Percentiles rank a stretch among this genome's conserved stretches.
These are phyloP conservation scores for Cercospora sesami DNA, from an alignment of 2,329 filamentous ascomycete genomes.

Conservation along the genomic window DNA sequence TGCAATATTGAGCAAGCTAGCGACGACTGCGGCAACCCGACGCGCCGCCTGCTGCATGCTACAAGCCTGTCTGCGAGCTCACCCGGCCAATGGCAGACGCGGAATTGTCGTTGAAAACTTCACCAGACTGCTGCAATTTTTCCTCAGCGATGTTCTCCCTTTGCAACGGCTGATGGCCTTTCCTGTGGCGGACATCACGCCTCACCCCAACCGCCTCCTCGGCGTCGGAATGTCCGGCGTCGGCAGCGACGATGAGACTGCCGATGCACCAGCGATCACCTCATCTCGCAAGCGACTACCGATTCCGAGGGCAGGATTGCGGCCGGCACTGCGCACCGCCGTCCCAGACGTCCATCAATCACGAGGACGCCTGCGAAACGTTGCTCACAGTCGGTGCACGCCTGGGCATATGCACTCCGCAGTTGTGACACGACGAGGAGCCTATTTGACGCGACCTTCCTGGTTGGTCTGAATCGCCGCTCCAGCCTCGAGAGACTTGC, in stretches of 20 bases:
- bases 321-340: neutral
- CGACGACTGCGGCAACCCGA: slow-evolving; percentile 9
- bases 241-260: neutral
- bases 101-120: neutral
- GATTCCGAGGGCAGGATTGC: neutral
- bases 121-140: neutral
- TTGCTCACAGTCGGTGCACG: neutral
- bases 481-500: neutral
- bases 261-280: neutral
- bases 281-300: neutral
- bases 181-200: neutral
- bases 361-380: neutral
- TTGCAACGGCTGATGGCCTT: neutral
- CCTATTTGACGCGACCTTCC: neutral
- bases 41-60: neutral
- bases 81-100: neutral
- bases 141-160: neutral
- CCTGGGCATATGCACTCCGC: neutral
- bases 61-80: neutral
- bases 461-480: neutral
- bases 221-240: neutral
- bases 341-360: neutral
- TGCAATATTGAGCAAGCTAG: neutral
- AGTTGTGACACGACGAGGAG: neutral
- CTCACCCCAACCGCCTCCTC: neutral